These are phyloP conservation scores for Phaeosphaeriaceae sp. DNA, from an alignment of 2,329 filamentous ascomycete species.

Conservation along the genomic window DNA sequence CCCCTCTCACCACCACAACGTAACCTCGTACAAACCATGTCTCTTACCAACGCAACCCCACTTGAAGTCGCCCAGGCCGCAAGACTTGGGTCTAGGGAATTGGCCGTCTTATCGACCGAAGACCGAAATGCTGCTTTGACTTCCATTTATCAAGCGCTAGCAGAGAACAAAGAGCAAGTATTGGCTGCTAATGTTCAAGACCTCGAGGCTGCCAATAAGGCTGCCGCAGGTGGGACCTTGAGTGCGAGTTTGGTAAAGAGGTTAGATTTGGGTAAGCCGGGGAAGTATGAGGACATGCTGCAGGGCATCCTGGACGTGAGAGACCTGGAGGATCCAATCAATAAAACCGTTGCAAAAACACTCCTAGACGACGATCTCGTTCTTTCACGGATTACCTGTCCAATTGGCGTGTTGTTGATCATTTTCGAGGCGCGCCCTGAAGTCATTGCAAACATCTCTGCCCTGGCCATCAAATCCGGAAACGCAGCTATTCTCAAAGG, in stretches of 20 bases:
- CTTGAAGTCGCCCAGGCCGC: slow-evolving; percentile 78
- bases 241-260: slow-evolving; percentile 85
- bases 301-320: slow-evolving; percentile 91
- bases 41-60: slow-evolving; percentile 84
- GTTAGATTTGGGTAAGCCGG: slow-evolving; percentile 81
- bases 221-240: slow-evolving; percentile 76
- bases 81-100: slow-evolving; percentile 78
- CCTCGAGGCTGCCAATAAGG: slow-evolving; percentile 73
- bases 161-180: slow-evolving; percentile 73
- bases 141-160: slow-evolving; percentile 79
- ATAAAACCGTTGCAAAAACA: slow-evolving; percentile 81
- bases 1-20: slow-evolving; percentile 24
- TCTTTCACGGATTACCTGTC: slow-evolving; percentile 87
- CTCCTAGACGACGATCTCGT: slow-evolving; percentile 84
- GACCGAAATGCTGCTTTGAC: slow-evolving; percentile 86
- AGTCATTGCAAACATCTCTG: slow-evolving; percentile 97
- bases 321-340: slow-evolving; percentile 83
- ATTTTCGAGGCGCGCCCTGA: slow-evolving; percentile 98
- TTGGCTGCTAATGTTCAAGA: slow-evolving; percentile 87
- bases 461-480: slow-evolving; percentile 93
- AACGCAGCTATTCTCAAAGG: slow-evolving; percentile 98
- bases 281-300: slow-evolving; percentile 98
- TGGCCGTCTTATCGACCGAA: slow-evolving; percentile 77
- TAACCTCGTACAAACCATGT: slow-evolving; percentile 61
- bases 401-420: slow-evolving; percentile 96